Base-by-base conservation (phyloP, 1,284 basidiomycete species). In the Apiotrichum sp. region DNA sequence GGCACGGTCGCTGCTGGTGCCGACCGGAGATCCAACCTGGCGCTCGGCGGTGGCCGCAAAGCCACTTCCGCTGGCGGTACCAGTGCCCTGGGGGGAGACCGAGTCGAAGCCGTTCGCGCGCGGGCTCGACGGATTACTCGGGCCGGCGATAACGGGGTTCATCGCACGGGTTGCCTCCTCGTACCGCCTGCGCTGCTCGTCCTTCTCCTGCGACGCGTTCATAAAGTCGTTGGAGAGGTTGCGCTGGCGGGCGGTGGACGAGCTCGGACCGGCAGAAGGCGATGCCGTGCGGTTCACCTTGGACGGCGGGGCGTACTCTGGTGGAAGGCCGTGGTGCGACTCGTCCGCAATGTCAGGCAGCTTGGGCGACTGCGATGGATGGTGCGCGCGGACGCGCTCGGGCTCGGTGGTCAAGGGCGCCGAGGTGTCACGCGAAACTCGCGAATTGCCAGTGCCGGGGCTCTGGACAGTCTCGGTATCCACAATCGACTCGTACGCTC, bases 131-230 rank as follows among this genome's bases (percentile, higher is more conserved):
- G 38, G 22, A 10, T 40, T 38, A 40, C 13, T 33, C 31, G 22
- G 22, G 22, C 22, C 22, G 22, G 22, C 22, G 22, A 22, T 22
- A 22, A 22, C 22, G 6, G 47, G 16, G 11, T 32, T 39, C 6
- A 57, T 49, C 11, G 38, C 31, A 11, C 44, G 47, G 6, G 56
- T 53, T 5, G 68, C 68, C 33, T 62, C 60, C 41, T 68, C 65
- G 49, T 66, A 71, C 41, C 68, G 57, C 46, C 44, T 39, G 10
- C 63, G 54, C 57, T 65, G 62, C 42, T 53, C 48, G 22, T 69
- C 66, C 52, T 70, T 72, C 55, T 72, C 69, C 43, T 68, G 61
- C 42, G 47, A 59, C 2, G 65, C 65, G 10, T 31, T 39, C 47
- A 48, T 48, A 22, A 34, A 34, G 32, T 13, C 7, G 14, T 48